A percentile compares a stretch with the other conserved stretches of the same genome.
phyloP scores from a whole-genome alignment of 2,329 filamentous ascomycete genomes.

The Rhynchosporium graminicola region DNA sequence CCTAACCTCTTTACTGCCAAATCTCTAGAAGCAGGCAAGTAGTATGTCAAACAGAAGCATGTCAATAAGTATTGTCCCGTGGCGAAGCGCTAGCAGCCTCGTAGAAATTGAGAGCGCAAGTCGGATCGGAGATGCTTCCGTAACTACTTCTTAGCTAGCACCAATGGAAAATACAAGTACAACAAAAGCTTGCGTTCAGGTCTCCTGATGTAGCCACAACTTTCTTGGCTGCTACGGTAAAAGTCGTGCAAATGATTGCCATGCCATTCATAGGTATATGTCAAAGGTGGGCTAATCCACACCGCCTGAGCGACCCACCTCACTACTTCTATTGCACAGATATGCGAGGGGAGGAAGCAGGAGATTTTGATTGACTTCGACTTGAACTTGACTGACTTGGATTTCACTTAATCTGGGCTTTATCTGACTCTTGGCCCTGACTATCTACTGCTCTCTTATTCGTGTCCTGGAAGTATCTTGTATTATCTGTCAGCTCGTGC shows the following conservation, averaged over 20 bases:
- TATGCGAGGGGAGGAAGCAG: slow-evolving; percentile 6
- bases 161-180: no score
- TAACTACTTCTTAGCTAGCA: no score
- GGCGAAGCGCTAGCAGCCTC: slow-evolving; percentile 15
- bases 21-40: neutral
- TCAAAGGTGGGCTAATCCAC: slow-evolving; percentile 15
- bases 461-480: no score
- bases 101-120: neutral
- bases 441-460: no score
- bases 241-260: no score
- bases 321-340: neutral
- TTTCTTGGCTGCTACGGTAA: no score
- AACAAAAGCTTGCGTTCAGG: no score
- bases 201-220: no score
- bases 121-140: neutral
- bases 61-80: neutral
- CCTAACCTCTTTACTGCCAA: neutral
- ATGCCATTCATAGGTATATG: neutral
- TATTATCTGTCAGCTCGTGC: no score
- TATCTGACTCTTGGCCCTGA: no score
- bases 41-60: no score
- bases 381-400: neutral
- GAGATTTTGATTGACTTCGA: neutral
- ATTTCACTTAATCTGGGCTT: neutral
- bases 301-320: slow-evolving; percentile 4